Base-by-base conservation (phyloP, 257 asterid genomes). In the Fraxinus cuspidata region DNA sequence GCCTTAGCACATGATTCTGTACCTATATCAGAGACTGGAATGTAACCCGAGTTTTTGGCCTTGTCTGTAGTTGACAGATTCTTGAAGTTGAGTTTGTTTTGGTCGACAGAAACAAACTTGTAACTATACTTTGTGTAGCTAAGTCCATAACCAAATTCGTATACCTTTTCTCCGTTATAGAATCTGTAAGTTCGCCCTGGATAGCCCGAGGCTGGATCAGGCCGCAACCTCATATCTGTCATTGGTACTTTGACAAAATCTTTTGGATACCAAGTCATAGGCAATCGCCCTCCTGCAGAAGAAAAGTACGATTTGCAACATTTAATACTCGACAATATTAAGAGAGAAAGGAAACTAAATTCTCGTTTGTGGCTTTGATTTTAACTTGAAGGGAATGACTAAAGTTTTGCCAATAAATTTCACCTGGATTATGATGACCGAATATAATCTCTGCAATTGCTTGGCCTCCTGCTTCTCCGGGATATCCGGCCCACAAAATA, bases 401-500 rank as follows among this genome's bases (percentile, higher is more conserved):
- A n/a, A 42, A 28, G 23, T 12, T 6, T 6, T 42, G 34, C 32
- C 44, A 28, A 19, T 31, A 67, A 77, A 78, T 27, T 18, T 23
- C 53, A 92, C 96, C 96, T 82, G 96, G 96, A 80, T 93, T 93
- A 76, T 91, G 86, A 72, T 89, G 93, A 51, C 98, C 94, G 34
- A 90, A 89, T 77, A 93, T 85, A 72, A 86, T 86, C 81, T 93
- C 90, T 35, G 96, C 96, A 56, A 90, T n/a, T 29, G 97, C 97
- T 58, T 75, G 77, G 0, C 96, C 98, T 68, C 98, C 98, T 1
- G 87, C 90, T 78, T 88, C 88, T 66, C 97, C 97, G 3, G 96
- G 97, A 84, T 91, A 93, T 35, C 98, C 97, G 25, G 89, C 94
- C 97, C 97, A 93, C 79, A 93, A 51, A 66, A 91, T 91, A 76